These are phyloP conservation scores for Candida cerambycidarum DNA, from an alignment of 805 yeast species.

Conservation along the genomic window DNA sequence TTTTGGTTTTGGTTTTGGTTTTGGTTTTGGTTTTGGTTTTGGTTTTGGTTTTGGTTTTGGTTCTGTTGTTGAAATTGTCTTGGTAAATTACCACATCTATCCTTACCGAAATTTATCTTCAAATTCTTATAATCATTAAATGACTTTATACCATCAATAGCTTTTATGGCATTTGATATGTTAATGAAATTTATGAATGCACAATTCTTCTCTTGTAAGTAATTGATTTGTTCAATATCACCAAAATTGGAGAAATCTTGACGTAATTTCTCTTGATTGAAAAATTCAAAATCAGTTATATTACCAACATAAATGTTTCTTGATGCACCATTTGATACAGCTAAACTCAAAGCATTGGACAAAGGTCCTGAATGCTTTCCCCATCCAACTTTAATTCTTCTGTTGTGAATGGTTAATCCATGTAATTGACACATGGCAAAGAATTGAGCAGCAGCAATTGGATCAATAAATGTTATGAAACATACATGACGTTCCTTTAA, in stretches of 20 bases:
- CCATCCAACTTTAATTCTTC: slow-evolving; percentile 94
- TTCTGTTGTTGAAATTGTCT: slow-evolving; percentile 57
- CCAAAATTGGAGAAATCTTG: slow-evolving; percentile 80
- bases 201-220: slow-evolving; percentile 78
- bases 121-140: slow-evolving; percentile 61
- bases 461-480: slow-evolving; percentile 93
- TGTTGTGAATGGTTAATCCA: slow-evolving; percentile 81
- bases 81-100: slow-evolving; percentile 93
- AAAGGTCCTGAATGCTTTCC: slow-evolving; percentile 95
- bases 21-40: slow-evolving; percentile 1
- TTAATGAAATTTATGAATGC: slow-evolving; percentile 91
- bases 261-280: slow-evolving; percentile 61
- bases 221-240: slow-evolving; percentile 92
- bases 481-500: slow-evolving; percentile 87
- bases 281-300: slow-evolving; percentile 51
- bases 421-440: slow-evolving; percentile 91
- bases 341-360: slow-evolving; percentile 80
- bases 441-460: slow-evolving; percentile 96
- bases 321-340: slow-evolving; percentile 91
- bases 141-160: slow-evolving; percentile 86
- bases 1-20: slow-evolving; percentile 31
- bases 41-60: slow-evolving; percentile 7
- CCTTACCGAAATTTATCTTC: slow-evolving; percentile 90
- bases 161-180: slow-evolving; percentile 86
- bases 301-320: slow-evolving; percentile 88